Evolutionary conservation across 306 rosid species (phyloP).

Genomic region (Quercus cerris): DNA sequence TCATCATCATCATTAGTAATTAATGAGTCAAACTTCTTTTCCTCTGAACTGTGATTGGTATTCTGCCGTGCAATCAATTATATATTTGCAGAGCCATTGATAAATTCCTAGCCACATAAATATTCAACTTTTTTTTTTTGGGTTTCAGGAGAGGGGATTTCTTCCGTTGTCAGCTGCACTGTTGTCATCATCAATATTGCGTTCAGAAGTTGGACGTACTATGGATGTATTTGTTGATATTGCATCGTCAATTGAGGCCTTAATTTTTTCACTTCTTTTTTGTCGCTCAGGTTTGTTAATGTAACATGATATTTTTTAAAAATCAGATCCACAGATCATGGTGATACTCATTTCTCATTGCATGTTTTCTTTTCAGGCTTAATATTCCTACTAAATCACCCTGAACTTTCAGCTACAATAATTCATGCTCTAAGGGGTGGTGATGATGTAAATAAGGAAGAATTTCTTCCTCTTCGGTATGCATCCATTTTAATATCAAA

Average conservation of each 20-base stretch:
- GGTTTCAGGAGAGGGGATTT: conserved; percentile 90
- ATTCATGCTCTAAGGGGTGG: conserved; percentile 68
- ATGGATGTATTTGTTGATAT: conserved; percentile 74
- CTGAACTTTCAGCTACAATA: conserved; percentile 76
- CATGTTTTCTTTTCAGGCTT: conserved; percentile 57
- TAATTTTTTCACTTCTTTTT: conserved; percentile 79
- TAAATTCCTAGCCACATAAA: not conserved
- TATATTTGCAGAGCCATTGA: not conserved
- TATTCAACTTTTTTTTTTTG: conserved; percentile 11
- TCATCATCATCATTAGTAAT: not conserved
- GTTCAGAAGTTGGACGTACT: conserved; percentile 52
- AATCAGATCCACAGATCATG: conserved; percentile 3
- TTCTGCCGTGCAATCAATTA: not conserved
- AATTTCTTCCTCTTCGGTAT: conserved; percentile 84
- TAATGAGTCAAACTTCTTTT: not conserved
- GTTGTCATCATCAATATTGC: conserved; percentile 68
- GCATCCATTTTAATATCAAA: conserved; percentile 78
- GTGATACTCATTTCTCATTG: conserved; percentile 27
- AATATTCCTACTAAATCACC: conserved; percentile 79
- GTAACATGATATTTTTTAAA: conserved; percentile 6
- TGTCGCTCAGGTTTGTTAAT: conserved; percentile 73
- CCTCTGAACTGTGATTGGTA: not conserved
- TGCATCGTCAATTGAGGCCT: conserved; percentile 78
- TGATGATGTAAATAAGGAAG: conserved; percentile 62
- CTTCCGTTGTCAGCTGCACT: conserved; percentile 90